Base-by-base conservation (phyloP, 2,329 filamentous ascomycete species). In the Amylocarpus encephaloides region DNA sequence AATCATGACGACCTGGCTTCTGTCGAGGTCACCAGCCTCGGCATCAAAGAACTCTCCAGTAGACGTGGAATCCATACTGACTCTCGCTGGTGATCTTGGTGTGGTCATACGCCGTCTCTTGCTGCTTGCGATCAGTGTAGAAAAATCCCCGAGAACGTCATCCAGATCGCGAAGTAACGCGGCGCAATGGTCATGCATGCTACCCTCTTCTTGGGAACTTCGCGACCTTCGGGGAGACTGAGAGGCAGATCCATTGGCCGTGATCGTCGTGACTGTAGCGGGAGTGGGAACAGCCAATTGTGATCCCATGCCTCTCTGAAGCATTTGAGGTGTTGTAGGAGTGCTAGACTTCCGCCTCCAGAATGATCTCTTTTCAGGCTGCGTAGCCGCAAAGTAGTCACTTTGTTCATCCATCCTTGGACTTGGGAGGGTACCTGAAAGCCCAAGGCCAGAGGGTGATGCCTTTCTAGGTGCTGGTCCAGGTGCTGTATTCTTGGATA, bases 31-130 rank as follows among this genome's bases (percentile, higher is more conserved):
- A 13, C 79, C 83, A 46, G 82, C 85, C 62, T 86, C 83, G 1
- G 93, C 93, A 66, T 98, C 93, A 61, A 96, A 98, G 70, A 97
- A 98, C 65, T 97, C 92, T 50, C 95, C 88, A 1, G 87, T 85
- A 18, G 78, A 78, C 29, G 83, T 77, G 0, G 90, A 95, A 55
- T 95, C 91, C 48, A 94, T 80, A 63, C 90, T 95, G 62, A 78
- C 74, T 66, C 65, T 45, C 58, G 67, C 40, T 3, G 76, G 68
- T 6, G 81, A 75, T 16, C 70, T 61, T 5, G 83, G 74, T 11
- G 71, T 67, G 5, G 77, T 76, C 48, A 79, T 70, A 39, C 91
- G 81, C 44, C 91, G 79, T 35, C 86, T 80, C 67, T 93, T 95
- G 70, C 83, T 94, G 63, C 86, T 86, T 6, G 78, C 71, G 47